Base-by-base conservation (phyloP, 768 basidiomycete genomes). In the Leccinum variicolor region DNA sequence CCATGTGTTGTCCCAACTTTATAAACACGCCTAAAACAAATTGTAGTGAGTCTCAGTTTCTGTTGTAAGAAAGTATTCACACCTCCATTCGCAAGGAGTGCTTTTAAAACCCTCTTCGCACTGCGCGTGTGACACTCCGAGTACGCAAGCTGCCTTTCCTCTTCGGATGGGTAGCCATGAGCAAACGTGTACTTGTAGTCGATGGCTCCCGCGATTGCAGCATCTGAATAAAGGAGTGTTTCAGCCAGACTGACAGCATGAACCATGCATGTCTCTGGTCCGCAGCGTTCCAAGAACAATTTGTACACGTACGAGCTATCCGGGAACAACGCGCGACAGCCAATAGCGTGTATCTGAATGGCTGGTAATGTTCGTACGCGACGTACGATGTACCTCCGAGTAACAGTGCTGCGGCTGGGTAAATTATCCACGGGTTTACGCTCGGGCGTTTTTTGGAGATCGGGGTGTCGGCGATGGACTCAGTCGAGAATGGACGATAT, bases 51-150 rank as follows among this genome's bases (percentile, higher is more conserved):
- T 19, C 56, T 55, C 25, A 51, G 10, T 19, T 23, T 13, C 14
- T n/a, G 56, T 21, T 45, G 29, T 39, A 26, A 52, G 15, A 52
- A 28, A 56, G 23, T 3, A 47, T 49, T 70, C 81, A 54, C 50
- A 86, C 92, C 89, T 78, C 94, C 94, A 65, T 98, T 97, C 6
- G 85, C 87, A 53, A 94, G 79, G 47, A 98, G 77, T n/a, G 93
- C 92, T 60, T 81, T 81, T 61, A 95, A 75, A 41, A 97, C 83
- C 56, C 93, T 79, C 54, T 77, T 69, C 7, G 94, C 94, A 68
- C 92, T 94, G 48, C 94, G 82, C 51, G 74, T 81, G 75, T 99
- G 96, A 71, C 94, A 96, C 31, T 83, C 75, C 14, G 90, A 90
- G 62, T 84, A 80, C 3, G 88, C 87, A 3, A 77, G 70, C 15